phyloP scores from a whole-genome alignment of 2,329 filamentous ascomycete genomes.

The Penicillium sp. region DNA sequence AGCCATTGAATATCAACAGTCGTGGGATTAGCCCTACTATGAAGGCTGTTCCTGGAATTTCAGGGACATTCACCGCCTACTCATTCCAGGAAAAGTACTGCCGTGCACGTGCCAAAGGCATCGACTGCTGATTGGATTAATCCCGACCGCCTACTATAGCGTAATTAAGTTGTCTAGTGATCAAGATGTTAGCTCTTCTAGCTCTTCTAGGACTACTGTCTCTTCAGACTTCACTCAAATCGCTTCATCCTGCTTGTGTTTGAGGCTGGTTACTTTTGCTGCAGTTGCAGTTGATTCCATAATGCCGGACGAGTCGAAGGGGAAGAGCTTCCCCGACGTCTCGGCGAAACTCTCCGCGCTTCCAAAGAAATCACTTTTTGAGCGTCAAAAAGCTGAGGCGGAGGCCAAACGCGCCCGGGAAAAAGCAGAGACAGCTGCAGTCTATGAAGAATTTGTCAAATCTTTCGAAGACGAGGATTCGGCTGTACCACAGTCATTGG shows the following conservation, averaged over 20 bases:
- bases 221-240: background rate
- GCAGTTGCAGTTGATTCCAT: conserved; percentile 25
- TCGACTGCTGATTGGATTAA: background rate
- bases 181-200: background rate
- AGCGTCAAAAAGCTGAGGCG: conserved; percentile 82
- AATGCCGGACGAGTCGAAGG: conserved; percentile 43
- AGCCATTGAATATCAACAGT: too few species aligned
- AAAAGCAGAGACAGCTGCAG: conserved; percentile 81
- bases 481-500: conserved; percentile 18
- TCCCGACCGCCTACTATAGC: background rate
- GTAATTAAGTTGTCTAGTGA: too few species aligned
- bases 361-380: conserved; percentile 81
- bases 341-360: conserved; percentile 76
- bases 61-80: background rate
- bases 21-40: too few species aligned
- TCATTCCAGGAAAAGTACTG: background rate
- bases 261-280: conserved; percentile 11
- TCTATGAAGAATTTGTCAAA: conserved; percentile 84
- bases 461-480: conserved; percentile 54
- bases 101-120: background rate
- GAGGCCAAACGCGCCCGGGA: conserved; percentile 84
- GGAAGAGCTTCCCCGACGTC: conserved; percentile 64
- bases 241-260: background rate
- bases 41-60: too few species aligned
- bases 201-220: background rate